Conservation (phyloP, 2,329 filamentous ascomycete species). For the Rugonectria rugulosa region DNA sequence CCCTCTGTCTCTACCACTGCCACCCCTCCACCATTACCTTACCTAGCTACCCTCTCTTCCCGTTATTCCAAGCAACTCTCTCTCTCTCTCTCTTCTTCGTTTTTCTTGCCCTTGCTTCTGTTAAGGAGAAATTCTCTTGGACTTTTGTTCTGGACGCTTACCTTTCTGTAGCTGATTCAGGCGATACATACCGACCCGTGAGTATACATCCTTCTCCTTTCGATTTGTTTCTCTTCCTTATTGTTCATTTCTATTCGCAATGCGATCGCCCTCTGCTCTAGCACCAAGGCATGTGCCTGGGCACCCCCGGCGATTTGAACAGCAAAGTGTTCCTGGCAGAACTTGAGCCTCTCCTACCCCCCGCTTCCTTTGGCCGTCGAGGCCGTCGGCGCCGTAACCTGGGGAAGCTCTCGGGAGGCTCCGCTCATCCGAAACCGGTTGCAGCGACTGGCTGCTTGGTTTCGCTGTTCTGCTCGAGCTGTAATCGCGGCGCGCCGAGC, state of each 20-base stretch:
- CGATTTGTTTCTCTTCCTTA: slow-evolving; percentile 20
- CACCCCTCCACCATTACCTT: slow-evolving; percentile 45
- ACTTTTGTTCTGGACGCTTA: slow-evolving; percentile 38
- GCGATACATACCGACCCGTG: slow-evolving; percentile 68
- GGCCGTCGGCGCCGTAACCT: slow-evolving; percentile 24
- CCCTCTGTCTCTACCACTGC: slow-evolving; percentile 43
- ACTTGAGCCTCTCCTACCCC: slow-evolving; percentile 26
- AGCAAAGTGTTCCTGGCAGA: slow-evolving; percentile 22
- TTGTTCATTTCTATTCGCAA: slow-evolving; percentile 24
- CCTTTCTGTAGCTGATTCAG: slow-evolving; percentile 64
- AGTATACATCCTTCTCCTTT: slow-evolving; percentile 45
- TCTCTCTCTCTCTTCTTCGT: slow-evolving; percentile 34
- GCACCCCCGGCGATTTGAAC: slow-evolving; percentile 32
- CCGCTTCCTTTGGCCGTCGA: slow-evolving; percentile 27
- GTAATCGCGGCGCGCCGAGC: slow-evolving; percentile 8
- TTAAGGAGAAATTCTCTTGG: slow-evolving; percentile 33
- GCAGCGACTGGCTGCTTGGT: slow-evolving; percentile 20
- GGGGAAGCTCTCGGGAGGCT: slow-evolving; percentile 24
- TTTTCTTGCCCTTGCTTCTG: slow-evolving; percentile 36
- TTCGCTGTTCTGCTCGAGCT: neutral
- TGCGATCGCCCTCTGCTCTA: slow-evolving; percentile 6
- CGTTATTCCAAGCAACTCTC: slow-evolving; percentile 44
- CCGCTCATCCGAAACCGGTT: slow-evolving; percentile 33
- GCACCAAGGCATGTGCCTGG: slow-evolving; percentile 31
- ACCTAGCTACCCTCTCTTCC: slow-evolving; percentile 41